These are phyloP conservation scores for Apophysomyces elegans DNA, from an alignment of 371 early-diverging fungal species.

Conservation along the genomic window DNA sequence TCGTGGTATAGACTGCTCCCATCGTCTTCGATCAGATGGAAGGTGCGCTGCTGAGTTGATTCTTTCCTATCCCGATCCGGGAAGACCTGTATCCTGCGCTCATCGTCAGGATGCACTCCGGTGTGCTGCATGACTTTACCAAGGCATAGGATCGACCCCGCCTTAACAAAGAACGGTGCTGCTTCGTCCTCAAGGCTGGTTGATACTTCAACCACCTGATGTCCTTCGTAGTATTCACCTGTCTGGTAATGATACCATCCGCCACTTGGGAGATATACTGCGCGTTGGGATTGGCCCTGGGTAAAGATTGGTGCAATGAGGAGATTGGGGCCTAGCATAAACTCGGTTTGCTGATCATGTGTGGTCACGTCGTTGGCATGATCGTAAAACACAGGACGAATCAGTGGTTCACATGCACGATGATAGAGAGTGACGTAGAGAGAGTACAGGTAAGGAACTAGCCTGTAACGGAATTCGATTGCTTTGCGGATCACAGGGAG, in stretches of 20 bases:
- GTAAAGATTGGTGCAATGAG: slow-evolving; percentile 58
- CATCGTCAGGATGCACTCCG: slow-evolving; percentile 30
- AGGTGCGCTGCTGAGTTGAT: slow-evolving; percentile 14
- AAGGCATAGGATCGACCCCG: slow-evolving; percentile 33
- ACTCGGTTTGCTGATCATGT: slow-evolving; percentile 53
- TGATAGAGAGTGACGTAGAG: slow-evolving; percentile 40
- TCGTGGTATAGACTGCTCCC: slow-evolving; percentile 43
- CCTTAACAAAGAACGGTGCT: slow-evolving; percentile 40
- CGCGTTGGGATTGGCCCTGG: slow-evolving; percentile 25
- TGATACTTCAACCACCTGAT: slow-evolving; percentile 26
- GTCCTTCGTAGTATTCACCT: slow-evolving; percentile 30
- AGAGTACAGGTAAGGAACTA: slow-evolving; percentile 64
- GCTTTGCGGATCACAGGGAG: slow-evolving; percentile 56
- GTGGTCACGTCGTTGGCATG: slow-evolving; percentile 52
- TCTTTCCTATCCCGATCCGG: slow-evolving; percentile 22
- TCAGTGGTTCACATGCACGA: slow-evolving; percentile 45
- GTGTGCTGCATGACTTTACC: slow-evolving; percentile 42
- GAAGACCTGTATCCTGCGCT: slow-evolving; percentile 41
- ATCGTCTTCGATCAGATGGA: slow-evolving; percentile 46
- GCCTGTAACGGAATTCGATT: slow-evolving; percentile 56
- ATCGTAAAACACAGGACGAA: slow-evolving; percentile 61
- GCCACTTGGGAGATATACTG: slow-evolving; percentile 42
- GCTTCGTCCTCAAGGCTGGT: slow-evolving; percentile 27
- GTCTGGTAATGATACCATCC: slow-evolving; percentile 52
- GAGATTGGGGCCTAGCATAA: slow-evolving; percentile 58